These are phyloP conservation scores for Fraxinus albicans DNA, from an alignment of 305 asterid species.

Conservation along the genomic window DNA sequence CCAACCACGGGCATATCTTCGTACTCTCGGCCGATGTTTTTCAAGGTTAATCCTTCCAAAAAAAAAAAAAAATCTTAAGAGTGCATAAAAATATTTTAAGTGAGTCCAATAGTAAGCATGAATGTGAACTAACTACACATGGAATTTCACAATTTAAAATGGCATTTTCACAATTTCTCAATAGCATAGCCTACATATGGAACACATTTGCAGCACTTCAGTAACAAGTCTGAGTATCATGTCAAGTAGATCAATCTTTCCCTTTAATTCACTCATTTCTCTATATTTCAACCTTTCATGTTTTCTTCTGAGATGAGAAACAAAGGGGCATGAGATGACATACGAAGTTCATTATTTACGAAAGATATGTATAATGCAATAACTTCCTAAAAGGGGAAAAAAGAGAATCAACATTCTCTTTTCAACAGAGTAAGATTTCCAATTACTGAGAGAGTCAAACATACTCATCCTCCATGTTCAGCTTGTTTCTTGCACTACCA, in stretches of 20 bases:
- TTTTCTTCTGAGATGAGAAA: slow-evolving; percentile 8
- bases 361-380: background rate
- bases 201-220: background rate
- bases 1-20: slow-evolving; percentile 81
- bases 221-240: slow-evolving; percentile 8
- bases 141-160: slow-evolving; percentile 14
- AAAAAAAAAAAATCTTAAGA: slow-evolving; percentile 27
- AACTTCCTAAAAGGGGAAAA: slow-evolving; percentile 13
- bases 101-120: slow-evolving; percentile 21
- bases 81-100: slow-evolving; percentile 4
- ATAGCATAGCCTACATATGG: slow-evolving; percentile 1
- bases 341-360: slow-evolving; percentile 4
- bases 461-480: slow-evolving; percentile 75
- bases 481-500: slow-evolving; percentile 62
- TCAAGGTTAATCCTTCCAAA: slow-evolving; percentile 82
- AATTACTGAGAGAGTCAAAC: slow-evolving; percentile 35
- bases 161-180: slow-evolving; percentile 7
- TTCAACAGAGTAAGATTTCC: slow-evolving; percentile 1
- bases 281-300: slow-evolving; percentile 1
- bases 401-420: background rate
- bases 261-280: slow-evolving; percentile 3
- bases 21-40: slow-evolving; percentile 91
- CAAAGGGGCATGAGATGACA: slow-evolving; percentile 3
- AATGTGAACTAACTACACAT: slow-evolving; percentile 13
- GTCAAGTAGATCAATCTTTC: slow-evolving; percentile 2